Base-by-base conservation (phyloP, 2,329 filamentous ascomycete species). In the Aspergillus amoenus region DNA sequence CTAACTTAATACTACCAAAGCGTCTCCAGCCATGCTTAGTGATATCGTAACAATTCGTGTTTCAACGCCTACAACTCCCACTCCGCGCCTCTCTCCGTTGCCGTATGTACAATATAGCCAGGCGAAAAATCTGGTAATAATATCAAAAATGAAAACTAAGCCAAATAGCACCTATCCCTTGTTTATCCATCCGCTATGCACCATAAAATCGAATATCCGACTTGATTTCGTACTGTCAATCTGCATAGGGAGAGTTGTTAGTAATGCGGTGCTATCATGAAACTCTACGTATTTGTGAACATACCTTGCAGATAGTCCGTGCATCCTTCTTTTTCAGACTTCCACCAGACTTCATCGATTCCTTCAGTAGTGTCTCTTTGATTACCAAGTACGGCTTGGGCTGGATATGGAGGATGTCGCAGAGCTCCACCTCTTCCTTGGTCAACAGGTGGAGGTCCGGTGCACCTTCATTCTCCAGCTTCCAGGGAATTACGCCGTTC, bases 371-470 rank as follows among this genome's bases (percentile, higher is more conserved):
- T 60, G 90, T 87, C 72, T 97, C 92, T 75, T 99, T 99, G 75
- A 97, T 91, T 69, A 91, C 91, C 5, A 97, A 76, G 73, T 97
- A 99, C 1, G 94, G 91, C 78, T 99, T 99, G 0, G 94, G 94
- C 73, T 94, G 89, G 52, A 99, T 78, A 42, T 92, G 85, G 13
- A 96, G 83, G 41, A 89, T 83, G 65, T 90, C 90, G 77, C 94
- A 99, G 0, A 99, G 79, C 68, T 96, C 91, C 4, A 85, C 80
- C 73, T 99, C 94, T 63, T 95, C 91, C 1, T 87, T 82, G 0
- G 89, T 91, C 43, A 99, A 79, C 0, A 99, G 84, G 67, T 97
- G 94, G 27, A 93, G 76, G 71, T 97, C 94, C 4, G 77, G 71
- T 0, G 90, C 87, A 37, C 86, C 89, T 55, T 96, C 90, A 64